Conservation (phyloP, 192 early-diverging fungal species). For the Backusella psychrophila region DNA sequence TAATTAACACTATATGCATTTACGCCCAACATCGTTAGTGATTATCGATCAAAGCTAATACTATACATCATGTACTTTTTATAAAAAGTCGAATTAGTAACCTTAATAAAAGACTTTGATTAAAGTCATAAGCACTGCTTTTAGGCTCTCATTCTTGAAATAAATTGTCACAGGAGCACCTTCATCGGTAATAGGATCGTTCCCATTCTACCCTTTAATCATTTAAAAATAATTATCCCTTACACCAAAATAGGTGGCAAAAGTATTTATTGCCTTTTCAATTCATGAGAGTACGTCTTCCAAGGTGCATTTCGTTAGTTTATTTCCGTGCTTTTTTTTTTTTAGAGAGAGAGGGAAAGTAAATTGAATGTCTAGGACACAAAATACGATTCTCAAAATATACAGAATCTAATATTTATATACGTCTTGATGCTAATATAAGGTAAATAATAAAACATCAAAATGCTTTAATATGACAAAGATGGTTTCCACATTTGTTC, state of each 20-base stretch:
- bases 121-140: no score
- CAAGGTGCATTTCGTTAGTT: background rate
- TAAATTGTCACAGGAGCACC: background rate
- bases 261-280: background rate
- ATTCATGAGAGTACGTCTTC: background rate
- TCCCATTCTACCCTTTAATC: no score
- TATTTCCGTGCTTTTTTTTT: background rate
- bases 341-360: background rate
- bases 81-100: no score
- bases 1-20: background rate
- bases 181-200: background rate
- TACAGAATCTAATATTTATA: background rate
- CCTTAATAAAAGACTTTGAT: no score
- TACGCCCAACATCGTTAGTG: background rate
- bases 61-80: background rate
- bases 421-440: no score
- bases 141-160: no score
- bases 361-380: background rate
- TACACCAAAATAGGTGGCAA: background rate
- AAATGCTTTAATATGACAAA: background rate
- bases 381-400: background rate
- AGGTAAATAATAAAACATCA: background rate
- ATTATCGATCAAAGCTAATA: background rate
- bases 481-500: background rate
- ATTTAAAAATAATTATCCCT: no score